phyloP scores from a whole-genome alignment of 257 asterid species.

The Jaltomata sinuosa region DNA sequence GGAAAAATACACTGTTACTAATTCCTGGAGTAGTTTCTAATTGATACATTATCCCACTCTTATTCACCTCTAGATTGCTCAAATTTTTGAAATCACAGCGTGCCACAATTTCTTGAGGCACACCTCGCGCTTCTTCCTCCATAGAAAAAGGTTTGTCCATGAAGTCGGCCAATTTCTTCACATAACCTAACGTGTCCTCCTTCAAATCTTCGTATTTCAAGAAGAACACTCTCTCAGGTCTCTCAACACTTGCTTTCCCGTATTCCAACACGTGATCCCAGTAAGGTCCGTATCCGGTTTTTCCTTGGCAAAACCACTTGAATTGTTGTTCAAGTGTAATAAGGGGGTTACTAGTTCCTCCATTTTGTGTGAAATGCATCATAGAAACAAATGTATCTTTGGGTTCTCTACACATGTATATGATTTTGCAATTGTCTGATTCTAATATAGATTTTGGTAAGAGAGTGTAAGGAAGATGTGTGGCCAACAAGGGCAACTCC shows the following conservation, averaged over 20 bases:
- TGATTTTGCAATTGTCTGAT: neutral
- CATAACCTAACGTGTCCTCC: neutral
- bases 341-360: too few species aligned
- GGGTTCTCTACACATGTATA: neutral
- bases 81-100: slow-evolving; percentile 10
- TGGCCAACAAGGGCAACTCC: neutral
- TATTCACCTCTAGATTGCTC: slow-evolving; percentile 13
- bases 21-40: neutral
- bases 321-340: neutral
- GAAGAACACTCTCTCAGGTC: neutral
- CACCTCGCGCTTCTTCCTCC: neutral
- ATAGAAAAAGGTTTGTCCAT: neutral
- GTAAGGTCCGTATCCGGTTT: neutral
- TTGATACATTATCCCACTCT: neutral
- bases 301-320: neutral
- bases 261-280: slow-evolving; percentile 8
- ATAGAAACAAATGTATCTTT: neutral
- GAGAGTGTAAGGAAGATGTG: neutral
- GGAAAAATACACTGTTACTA: slow-evolving; percentile 1
- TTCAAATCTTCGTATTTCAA: slow-evolving; percentile 11
- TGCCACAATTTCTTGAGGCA: neutral
- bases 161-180: slow-evolving; percentile 6
- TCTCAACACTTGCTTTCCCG: slow-evolving; percentile 11
- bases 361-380: neutral
- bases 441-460: neutral